A percentile compares a stretch with the other conserved stretches of the same genome.
Evolutionary conservation across 768 basidiomycete species (phyloP).

Genomic region (Kwoniella bestiolae): DNA sequence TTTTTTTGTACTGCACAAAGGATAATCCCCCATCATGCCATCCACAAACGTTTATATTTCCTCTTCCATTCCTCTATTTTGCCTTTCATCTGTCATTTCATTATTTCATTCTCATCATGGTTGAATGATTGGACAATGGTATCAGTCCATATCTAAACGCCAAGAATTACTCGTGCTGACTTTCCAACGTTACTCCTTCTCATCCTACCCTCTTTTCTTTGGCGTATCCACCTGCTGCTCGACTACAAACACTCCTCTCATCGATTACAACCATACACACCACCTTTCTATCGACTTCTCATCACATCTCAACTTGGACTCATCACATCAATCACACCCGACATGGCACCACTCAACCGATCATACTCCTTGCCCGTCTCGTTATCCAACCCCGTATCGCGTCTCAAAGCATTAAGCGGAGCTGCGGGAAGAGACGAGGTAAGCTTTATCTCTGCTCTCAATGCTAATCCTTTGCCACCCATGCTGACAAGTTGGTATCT

Average conservation of each 20-base stretch:
- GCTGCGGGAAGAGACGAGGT: conserved; percentile 55
- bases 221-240: too few species aligned
- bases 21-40: too few species aligned
- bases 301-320: conserved; percentile 8
- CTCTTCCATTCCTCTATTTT: background rate
- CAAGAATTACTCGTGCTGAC: conserved; percentile 20
- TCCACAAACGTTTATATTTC: background rate
- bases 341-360: conserved; percentile 54
- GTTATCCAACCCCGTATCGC: conserved; percentile 47
- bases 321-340: background rate
- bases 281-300: background rate
- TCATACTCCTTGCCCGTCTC: conserved; percentile 56
- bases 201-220: conserved; percentile 1
- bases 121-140: background rate
- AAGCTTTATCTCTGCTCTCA: conserved; percentile 20
- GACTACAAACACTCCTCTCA: background rate
- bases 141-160: conserved; percentile 21
- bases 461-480: background rate
- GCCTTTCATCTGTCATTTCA: too few species aligned
- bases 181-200: background rate
- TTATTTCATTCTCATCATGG: background rate
- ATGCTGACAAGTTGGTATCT: background rate
- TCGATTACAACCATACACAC: background rate
- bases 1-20: too few species aligned
- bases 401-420: conserved; percentile 52